Evolutionary conservation across 495 filamentous ascomycete genomes (phyloP).

Genomic region (Choiromyces venosus): DNA sequence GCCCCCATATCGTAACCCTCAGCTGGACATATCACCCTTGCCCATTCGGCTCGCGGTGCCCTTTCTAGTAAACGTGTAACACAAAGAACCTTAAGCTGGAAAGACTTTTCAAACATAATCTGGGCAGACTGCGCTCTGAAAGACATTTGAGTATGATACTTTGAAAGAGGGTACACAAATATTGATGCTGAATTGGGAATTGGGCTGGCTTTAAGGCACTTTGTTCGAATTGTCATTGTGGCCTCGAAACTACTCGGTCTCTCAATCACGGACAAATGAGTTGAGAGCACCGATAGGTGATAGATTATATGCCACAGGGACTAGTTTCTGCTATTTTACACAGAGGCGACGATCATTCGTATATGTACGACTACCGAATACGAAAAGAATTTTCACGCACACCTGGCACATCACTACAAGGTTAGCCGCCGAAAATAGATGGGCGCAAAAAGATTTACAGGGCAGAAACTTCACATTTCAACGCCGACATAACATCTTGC

Average conservation of each 20-base stretch:
- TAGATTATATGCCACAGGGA: not conserved
- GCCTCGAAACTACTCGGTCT: not conserved
- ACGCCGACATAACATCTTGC: not conserved
- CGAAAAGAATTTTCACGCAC: not conserved
- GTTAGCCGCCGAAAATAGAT: not conserved
- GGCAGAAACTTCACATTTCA: not conserved
- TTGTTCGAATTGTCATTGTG: not conserved
- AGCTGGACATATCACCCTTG: not conserved
- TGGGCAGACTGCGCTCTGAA: not conserved
- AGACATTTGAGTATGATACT: not conserved
- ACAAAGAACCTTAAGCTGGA: not conserved
- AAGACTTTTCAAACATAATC: not conserved
- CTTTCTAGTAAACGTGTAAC: not conserved
- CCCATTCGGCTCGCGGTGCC: not conserved
- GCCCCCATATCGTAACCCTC: not conserved
- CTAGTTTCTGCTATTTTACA: not conserved
- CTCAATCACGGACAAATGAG: not conserved
- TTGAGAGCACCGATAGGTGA: not conserved
- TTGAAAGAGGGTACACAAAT: not conserved
- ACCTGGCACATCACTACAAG: not conserved
- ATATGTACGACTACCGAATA: not conserved
- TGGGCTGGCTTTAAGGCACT: not conserved
- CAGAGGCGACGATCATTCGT: not conserved
- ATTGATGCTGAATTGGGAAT: not conserved
- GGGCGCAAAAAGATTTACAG: not conserved